Base-by-base conservation (phyloP, 805 yeast genomes). In the Candida tallmaniae region DNA sequence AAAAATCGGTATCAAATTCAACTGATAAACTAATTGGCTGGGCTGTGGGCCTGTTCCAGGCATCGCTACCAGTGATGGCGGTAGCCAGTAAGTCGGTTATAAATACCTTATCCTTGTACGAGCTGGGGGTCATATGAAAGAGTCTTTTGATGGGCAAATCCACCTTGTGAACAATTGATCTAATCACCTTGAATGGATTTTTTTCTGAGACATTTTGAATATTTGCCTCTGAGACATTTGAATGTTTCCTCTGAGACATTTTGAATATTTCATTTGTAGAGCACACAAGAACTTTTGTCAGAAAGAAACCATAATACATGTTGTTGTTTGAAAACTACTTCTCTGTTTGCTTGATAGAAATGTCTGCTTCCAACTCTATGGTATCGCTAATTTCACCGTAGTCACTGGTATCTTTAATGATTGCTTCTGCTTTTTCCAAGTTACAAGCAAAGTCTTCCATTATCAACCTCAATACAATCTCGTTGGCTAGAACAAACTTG, bases 1-100 rank as follows among this genome's bases (percentile, higher is more conserved):
- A 65, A 48, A 89, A 82, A 47, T 79, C 77, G 0, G 95, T 83
- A 22, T 62, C 62, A 41, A 85, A 70, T 28, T 69, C 65, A 17
- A 84, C 67, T 8, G 83, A 72, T 5, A 85, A 64, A 2, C 62
- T 51, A 16, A 84, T 68, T 3, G 87, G 86, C 48, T 85, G 94
- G 2, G 80, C 71, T 6, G 70, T 71, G 4, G 76, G 73, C 36
- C 82, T 65, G 39, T 71, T 68, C 94, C 93, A 86, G 23, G 79
- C 82, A 56, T 84, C 90, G 9, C 74, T 71, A 1, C 93, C 93
- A 1, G 80, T 73, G 18, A 76, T 68, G 6, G 88, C 81, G 19
- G 73, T 68, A 13, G 80, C 72, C 17, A 73, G 70, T 31, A 88
- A 65, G 29, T 77, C 75, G 27, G 74, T 65, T 14, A 86, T 73